These are phyloP conservation scores for Apiospora saccharicola DNA, from an alignment of 2,329 filamentous ascomycete genomes.

Conservation along the genomic window DNA sequence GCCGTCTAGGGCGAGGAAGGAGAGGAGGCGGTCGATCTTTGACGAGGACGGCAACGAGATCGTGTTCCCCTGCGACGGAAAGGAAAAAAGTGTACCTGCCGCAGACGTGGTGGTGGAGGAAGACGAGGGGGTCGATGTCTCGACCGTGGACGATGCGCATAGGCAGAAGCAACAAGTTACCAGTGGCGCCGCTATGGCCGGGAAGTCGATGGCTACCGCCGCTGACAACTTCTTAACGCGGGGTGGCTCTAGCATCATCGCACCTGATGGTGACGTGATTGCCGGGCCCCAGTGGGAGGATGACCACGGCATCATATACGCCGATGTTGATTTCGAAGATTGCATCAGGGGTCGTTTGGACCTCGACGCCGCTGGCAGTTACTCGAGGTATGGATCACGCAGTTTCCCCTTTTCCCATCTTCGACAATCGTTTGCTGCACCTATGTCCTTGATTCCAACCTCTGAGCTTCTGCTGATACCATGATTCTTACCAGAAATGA, in stretches of 20 bases:
- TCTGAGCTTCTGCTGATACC: background rate
- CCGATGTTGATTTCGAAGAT: slow-evolving; percentile 86
- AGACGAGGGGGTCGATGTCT: slow-evolving; percentile 31
- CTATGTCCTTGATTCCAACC: slow-evolving; percentile 22
- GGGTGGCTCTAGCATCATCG: slow-evolving; percentile 84
- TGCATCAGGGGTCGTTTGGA: slow-evolving; percentile 84
- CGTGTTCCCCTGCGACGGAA: slow-evolving; percentile 44
- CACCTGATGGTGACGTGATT: slow-evolving; percentile 80
- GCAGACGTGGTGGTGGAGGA: slow-evolving; percentile 35
- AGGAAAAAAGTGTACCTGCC: background rate
- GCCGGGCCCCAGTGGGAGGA: slow-evolving; percentile 87
- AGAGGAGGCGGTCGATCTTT: slow-evolving; percentile 52
- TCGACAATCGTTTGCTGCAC: background rate
- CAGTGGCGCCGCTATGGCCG: background rate
- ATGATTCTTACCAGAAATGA: slow-evolving; percentile 55
- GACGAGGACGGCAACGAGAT: slow-evolving; percentile 65
- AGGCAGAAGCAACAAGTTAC: slow-evolving; percentile 26
- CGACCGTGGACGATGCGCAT: background rate
- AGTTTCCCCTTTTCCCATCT: background rate
- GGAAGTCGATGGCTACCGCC: slow-evolving; percentile 11
- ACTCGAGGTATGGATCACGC: slow-evolving; percentile 69
- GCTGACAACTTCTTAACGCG: slow-evolving; percentile 62
- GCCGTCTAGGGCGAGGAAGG: slow-evolving; percentile 30
- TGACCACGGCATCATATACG: slow-evolving; percentile 68
- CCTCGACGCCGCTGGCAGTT: slow-evolving; percentile 84